These are phyloP conservation scores for Boletus tomentosulus DNA, from an alignment of 768 basidiomycete genomes.

Conservation along the genomic window DNA sequence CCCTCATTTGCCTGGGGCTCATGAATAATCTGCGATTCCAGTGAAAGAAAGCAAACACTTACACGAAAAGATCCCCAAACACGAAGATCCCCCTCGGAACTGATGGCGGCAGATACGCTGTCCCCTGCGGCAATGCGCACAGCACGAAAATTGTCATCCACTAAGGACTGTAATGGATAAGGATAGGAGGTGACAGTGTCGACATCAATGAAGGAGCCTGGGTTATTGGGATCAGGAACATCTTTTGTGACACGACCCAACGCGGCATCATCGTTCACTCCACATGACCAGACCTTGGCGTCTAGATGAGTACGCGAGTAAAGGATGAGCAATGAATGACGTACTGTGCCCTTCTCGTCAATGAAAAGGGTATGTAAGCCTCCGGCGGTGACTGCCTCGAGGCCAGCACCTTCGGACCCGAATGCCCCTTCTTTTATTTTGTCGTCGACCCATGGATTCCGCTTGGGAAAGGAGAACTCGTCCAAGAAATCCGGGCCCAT, in stretches of 20 bases:
- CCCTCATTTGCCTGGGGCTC: slow-evolving; percentile 64
- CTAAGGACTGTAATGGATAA: slow-evolving; percentile 62
- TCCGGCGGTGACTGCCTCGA: slow-evolving; percentile 77
- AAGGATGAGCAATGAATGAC: slow-evolving; percentile 30
- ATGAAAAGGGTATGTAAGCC: slow-evolving; percentile 88
- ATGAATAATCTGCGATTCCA: slow-evolving; percentile 1
- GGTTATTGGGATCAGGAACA: slow-evolving; percentile 55
- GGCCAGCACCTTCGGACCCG: slow-evolving; percentile 69
- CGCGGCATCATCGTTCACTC: slow-evolving; percentile 85
- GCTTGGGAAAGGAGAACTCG: slow-evolving; percentile 73
- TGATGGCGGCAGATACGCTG: slow-evolving; percentile 82
- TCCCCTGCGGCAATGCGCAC: slow-evolving; percentile 83
- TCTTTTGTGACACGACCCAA: slow-evolving; percentile 73
- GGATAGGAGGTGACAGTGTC: slow-evolving; percentile 52
- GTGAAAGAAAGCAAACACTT: slow-evolving; percentile 24
- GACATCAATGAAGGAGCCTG: slow-evolving; percentile 52
- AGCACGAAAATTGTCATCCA: slow-evolving; percentile 79
- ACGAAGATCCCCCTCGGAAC: slow-evolving; percentile 71
- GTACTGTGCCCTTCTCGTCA: slow-evolving; percentile 85
- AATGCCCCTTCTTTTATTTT: slow-evolving; percentile 69
- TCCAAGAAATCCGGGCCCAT: slow-evolving; percentile 72
- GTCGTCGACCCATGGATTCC: slow-evolving; percentile 73
- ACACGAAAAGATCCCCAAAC: slow-evolving; percentile 93
- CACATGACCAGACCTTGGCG: slow-evolving; percentile 75
- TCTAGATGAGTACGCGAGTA: slow-evolving; percentile 1